Percentiles rank a stretch among this genome's conserved stretches.
phyloP scores from a whole-genome alignment of 257 asterid genomes.

The Capsicum rhomboideum region DNA sequence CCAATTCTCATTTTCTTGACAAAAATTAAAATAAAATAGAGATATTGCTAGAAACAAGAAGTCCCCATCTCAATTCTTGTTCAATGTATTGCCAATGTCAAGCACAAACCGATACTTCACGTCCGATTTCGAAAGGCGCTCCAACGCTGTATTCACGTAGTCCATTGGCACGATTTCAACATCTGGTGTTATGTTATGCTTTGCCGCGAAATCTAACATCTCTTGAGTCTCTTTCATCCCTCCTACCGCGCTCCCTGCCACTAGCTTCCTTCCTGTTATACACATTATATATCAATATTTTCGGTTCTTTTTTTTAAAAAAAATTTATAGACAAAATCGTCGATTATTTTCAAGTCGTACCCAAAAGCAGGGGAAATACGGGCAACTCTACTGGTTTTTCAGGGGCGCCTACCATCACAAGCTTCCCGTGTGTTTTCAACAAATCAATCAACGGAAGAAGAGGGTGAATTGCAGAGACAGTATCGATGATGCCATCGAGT shows the following conservation, averaged over 20 bases:
- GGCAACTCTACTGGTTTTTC: slow-evolving; percentile 22
- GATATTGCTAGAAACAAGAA: no score
- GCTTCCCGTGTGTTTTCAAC: slow-evolving; percentile 17
- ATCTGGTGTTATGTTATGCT: slow-evolving; percentile 18
- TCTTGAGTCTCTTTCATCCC: slow-evolving; percentile 32
- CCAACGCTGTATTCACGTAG: slow-evolving; percentile 20
- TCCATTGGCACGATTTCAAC: slow-evolving; percentile 21
- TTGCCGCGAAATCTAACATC: slow-evolving; percentile 19
- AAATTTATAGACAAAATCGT: not conserved
- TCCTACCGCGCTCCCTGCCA: slow-evolving; percentile 23
- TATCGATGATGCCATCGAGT: slow-evolving; percentile 18
- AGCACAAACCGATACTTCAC: slow-evolving; percentile 27
- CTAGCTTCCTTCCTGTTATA: slow-evolving; percentile 12
- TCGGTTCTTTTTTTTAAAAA: no score
- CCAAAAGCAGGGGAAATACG: slow-evolving; percentile 15
- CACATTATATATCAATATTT: not conserved
- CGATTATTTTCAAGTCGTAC: not conserved
- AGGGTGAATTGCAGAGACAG: slow-evolving; percentile 15
- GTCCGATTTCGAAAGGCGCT: slow-evolving; percentile 18
- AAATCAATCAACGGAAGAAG: slow-evolving; percentile 8
- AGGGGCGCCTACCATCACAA: slow-evolving; percentile 15
- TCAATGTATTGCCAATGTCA: slow-evolving; percentile 18
- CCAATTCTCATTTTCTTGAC: no score
- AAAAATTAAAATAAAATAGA: no score
- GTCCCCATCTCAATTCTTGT: not conserved